Evolutionary conservation across 768 basidiomycete species (phyloP), one percentile per base, ranked within the genome.

Genomic region (Chiua virens): DNA sequence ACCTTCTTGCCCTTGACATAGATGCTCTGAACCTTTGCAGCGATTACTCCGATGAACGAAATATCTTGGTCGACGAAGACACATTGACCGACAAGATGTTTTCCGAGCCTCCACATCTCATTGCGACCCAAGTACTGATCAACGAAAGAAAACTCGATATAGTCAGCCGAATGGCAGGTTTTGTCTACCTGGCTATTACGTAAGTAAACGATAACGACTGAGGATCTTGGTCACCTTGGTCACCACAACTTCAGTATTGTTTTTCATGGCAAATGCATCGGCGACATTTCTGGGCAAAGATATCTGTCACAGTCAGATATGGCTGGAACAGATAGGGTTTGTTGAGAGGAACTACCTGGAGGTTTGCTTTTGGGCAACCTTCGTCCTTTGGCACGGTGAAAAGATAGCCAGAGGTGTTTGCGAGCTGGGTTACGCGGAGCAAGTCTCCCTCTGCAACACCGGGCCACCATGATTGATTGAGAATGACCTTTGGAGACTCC

Each of bases 31-130:
- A 98, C 87, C 58, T 87, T 92, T 8, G 92, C 92, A 22, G 81
- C 83, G 41, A 89, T 85, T 10, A 85, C 79, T 4, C 91, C 92
- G 32, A 94, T 82, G 64, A 97, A 93, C 3, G 81, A 78, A 22
- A 98, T 78, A 46, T 92, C 90, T 67, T 98, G 90, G 51, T 88
- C 84, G 1, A 82, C 78, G 63, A 92, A 87, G 20, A 97, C 74
- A 62, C 91, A 94, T 59, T 86, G 85, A 9, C 85, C 86, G 23
- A 85, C 84, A 15, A 98, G 77, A 45, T 86, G 78, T 65, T 88
- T 85, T n/a, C 85, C 86, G 8, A 98, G 76, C 42, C 93, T 77
- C 92, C 95, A 98, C 93, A 97, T 96, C 58, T 98, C 97, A 54
- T 89, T 92, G 41, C 97, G 83, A 15, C 95, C 96, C 15, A 98